phyloP scores from a whole-genome alignment of 495 filamentous ascomycete genomes.

The Haplographium delicatum region DNA sequence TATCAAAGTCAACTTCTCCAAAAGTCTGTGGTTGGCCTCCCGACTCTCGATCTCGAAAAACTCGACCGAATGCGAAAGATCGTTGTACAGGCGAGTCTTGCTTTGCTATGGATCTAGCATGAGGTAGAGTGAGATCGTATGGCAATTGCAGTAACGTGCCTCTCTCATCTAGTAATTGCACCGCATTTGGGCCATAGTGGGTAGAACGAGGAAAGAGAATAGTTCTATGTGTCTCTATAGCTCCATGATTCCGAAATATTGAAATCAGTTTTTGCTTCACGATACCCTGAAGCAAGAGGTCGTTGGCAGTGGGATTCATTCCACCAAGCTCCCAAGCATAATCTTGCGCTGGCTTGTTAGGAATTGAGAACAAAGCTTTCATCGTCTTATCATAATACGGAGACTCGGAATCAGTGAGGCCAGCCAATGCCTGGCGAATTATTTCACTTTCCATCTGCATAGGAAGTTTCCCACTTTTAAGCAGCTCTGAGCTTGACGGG shows the following conservation, averaged over 20 bases:
- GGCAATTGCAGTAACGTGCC: constrained; percentile 87
- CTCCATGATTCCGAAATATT: constrained; percentile 89
- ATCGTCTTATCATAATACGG: constrained; percentile 89
- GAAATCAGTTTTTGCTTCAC: constrained; percentile 70
- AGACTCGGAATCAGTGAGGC: constrained; percentile 73
- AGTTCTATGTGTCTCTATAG: constrained; percentile 71
- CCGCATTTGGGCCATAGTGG: constrained; percentile 65
- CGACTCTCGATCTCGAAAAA: constrained; percentile 74
- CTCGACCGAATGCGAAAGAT: constrained; percentile 83
- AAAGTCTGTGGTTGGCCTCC: constrained; percentile 76
- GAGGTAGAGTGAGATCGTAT: constrained; percentile 84
- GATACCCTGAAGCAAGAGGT: constrained; percentile 64
- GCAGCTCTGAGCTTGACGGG: constrained; percentile 78
- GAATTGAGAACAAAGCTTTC: constrained; percentile 69
- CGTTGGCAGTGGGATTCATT: constrained; percentile 39
- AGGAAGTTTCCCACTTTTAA: constrained; percentile 83
- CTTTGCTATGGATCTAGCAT: constrained; percentile 79
- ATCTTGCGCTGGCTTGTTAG: constrained; percentile 70
- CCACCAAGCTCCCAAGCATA: constrained; percentile 74
- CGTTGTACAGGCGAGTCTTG: constrained; percentile 62
- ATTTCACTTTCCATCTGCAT: constrained; percentile 89
- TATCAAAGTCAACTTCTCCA: constrained; percentile 93
- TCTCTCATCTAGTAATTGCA: constrained; percentile 73
- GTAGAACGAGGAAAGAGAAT: constrained; percentile 75
- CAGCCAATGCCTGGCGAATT: constrained; percentile 73